phyloP scores from a whole-genome alignment of 129 eudicot species.

The Arctium lappa region DNA sequence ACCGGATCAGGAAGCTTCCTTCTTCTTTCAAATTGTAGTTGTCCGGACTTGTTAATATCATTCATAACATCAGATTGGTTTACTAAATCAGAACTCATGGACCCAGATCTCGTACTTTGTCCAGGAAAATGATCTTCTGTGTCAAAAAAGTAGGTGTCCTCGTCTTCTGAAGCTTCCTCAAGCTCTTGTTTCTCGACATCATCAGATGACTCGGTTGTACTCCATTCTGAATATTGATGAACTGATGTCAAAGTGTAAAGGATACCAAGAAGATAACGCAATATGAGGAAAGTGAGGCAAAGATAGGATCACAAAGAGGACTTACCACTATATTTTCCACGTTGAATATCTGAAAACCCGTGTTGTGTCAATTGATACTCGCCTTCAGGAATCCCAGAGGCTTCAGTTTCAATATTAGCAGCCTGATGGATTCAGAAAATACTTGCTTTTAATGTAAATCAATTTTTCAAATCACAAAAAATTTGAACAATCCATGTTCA shows the following conservation, averaged over 20 bases:
- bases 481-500: background rate
- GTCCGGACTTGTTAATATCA: constrained; percentile 9
- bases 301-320: background rate
- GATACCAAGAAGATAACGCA: background rate
- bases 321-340: constrained; percentile 60
- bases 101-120: constrained; percentile 19
- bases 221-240: constrained; percentile 49
- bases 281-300: background rate
- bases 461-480: background rate
- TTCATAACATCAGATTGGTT: constrained; percentile 25
- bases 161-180: constrained; percentile 81
- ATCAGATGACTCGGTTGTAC: constrained; percentile 90
- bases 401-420: constrained; percentile 66
- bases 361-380: constrained; percentile 58
- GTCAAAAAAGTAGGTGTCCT: constrained; percentile 64
- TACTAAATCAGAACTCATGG: constrained; percentile 4
- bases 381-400: constrained; percentile 64
- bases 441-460: background rate
- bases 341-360: constrained; percentile 45
- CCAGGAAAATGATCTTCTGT: constrained; percentile 55
- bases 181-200: constrained; percentile 80
- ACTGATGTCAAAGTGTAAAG: background rate
- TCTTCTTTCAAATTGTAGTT: constrained; percentile 50
- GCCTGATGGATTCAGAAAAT: constrained; percentile 45
- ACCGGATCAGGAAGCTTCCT: constrained; percentile 75